Base-by-base conservation (phyloP, 192 early-diverging fungal genomes). In the Mortierella alpina region DNA sequence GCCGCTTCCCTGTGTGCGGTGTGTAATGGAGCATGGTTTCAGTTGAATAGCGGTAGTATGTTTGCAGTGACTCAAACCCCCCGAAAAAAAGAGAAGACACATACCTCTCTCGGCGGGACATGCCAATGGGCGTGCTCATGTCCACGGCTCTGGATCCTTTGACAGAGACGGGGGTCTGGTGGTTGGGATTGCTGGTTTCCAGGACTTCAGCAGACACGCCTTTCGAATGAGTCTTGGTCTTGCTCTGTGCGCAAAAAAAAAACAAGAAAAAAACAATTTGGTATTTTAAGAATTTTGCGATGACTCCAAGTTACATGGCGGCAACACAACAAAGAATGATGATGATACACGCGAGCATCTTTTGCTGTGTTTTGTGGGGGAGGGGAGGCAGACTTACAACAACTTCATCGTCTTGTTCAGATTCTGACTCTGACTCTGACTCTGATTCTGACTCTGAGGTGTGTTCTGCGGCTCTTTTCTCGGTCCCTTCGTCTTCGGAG, bases 1-100 rank as follows among this genome's bases (percentile, higher is more conserved):
- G 74, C 75, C 42, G 75, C 84, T 64, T 85, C 84, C 23, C 84
- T 83, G 59, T 8, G n/a, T 20, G 22, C 11, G 11, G 17, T 50
- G 11, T 50, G 11, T 50, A 1, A 50, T 50, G 1, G 12, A 50
- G 12, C 17, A 50, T 1, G 11, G 49, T 50, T 50, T 31, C 31
- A 31, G 31, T 31, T 31, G 31, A 31, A 31, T 31, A 31, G 31
- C 31, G 4, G 49, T 50, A 11, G 17, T 50, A 17, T 50, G 12
- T 14, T 1, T 55, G 53, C 46, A 59, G 22, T 66, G 3, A 47
- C 39, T 17, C 39, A 66, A 22, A 10, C 7, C 39, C 18, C 18
- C 5, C 44, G 6, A 54, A 57, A 45, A 53, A 65, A 65, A 65
- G 40, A 20, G 51, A 20, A 12, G 45, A 10, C 51, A 17, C 40